Conservation (phyloP, 176 grass and related monocot genomes). For the Olyra latifolia region DNA sequence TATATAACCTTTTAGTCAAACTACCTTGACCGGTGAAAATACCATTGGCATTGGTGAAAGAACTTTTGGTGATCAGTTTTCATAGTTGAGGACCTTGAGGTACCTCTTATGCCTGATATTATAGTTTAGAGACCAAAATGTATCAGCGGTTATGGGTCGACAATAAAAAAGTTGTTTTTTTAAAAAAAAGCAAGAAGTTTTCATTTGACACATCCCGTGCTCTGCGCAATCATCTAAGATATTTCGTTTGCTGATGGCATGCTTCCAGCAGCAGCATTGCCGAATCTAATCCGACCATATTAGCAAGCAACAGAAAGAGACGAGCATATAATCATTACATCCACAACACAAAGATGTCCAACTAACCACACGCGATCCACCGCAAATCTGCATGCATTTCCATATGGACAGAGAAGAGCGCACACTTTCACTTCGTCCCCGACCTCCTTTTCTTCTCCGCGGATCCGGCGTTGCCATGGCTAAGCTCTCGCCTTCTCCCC, state of each 20-base stretch:
- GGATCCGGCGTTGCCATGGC: neutral
- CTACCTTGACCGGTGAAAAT: too few species aligned
- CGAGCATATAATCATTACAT: constrained; percentile 18
- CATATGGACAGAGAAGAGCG: constrained; percentile 17
- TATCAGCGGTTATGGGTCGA: too few species aligned
- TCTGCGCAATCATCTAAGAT: neutral
- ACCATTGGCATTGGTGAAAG: too few species aligned
- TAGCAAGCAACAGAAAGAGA: neutral
- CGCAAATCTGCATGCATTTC: constrained; percentile 21
- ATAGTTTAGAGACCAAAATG: too few species aligned
- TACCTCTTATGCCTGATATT: too few species aligned
- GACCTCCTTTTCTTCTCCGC: neutral
- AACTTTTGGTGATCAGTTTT: too few species aligned
- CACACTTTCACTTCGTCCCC: constrained; percentile 33
- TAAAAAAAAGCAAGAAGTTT: too few species aligned
- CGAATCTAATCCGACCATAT: constrained; percentile 14
- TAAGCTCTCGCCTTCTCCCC: neutral
- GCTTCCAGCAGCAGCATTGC: constrained; percentile 18
- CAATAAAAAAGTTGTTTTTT: too few species aligned
- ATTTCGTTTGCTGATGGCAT: constrained; percentile 9
- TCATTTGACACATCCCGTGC: too few species aligned
- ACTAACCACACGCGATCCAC: constrained; percentile 3
- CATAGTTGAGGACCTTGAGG: too few species aligned
- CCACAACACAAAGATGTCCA: constrained; percentile 33
- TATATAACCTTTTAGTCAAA: too few species aligned